Percentiles rank a stretch among this genome's conserved stretches.
These are phyloP conservation scores for Clarireedia hainanense DNA, from an alignment of 2,329 filamentous ascomycete genomes.

Conservation along the genomic window DNA sequence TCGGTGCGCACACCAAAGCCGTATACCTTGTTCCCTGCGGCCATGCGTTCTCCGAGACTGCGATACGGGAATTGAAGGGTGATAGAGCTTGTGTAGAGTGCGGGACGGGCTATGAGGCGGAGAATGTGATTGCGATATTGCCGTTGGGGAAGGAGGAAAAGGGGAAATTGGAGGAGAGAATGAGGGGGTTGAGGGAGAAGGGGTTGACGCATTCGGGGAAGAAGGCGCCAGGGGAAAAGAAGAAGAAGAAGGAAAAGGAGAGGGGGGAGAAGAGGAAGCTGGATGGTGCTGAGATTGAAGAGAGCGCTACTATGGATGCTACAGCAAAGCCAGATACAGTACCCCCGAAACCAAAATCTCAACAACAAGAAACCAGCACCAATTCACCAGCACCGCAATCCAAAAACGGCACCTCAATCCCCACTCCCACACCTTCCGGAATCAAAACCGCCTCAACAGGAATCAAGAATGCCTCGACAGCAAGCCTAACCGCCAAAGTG, in stretches of 20 bases:
- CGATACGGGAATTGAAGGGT: slow-evolving; percentile 73
- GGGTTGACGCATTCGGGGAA: slow-evolving; percentile 83
- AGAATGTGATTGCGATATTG: slow-evolving; percentile 78
- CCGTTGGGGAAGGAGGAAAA: slow-evolving; percentile 65
- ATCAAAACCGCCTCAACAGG: slow-evolving; percentile 30
- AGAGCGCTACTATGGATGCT: slow-evolving; percentile 20
- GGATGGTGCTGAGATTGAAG: slow-evolving; percentile 7
- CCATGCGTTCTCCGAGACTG: slow-evolving; percentile 84
- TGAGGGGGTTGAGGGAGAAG: slow-evolving; percentile 59
- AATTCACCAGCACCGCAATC: slow-evolving; percentile 14
- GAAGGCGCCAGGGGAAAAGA: slow-evolving; percentile 64
- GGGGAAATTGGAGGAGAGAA: slow-evolving; percentile 54
- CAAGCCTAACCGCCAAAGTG: slow-evolving; percentile 77
- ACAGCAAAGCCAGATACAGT: background rate
- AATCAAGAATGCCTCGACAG: slow-evolving; percentile 85
- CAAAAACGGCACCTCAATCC: slow-evolving; percentile 30
- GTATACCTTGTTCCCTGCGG: slow-evolving; percentile 93
- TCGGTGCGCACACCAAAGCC: slow-evolving; percentile 70
- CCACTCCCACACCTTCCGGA: slow-evolving; percentile 2
- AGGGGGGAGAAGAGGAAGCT: slow-evolving; percentile 9
- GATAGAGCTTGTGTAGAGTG: slow-evolving; percentile 58
- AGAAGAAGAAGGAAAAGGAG: slow-evolving; percentile 60
- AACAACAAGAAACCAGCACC: slow-evolving; percentile 20
- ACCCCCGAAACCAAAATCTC: slow-evolving; percentile 18
- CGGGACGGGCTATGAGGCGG: slow-evolving; percentile 60